Percentiles rank a stretch among this genome's conserved stretches.
These are phyloP conservation scores for Acanthochlamys bracteata DNA, from an alignment of 106 monocot genomes.

Conservation along the genomic window DNA sequence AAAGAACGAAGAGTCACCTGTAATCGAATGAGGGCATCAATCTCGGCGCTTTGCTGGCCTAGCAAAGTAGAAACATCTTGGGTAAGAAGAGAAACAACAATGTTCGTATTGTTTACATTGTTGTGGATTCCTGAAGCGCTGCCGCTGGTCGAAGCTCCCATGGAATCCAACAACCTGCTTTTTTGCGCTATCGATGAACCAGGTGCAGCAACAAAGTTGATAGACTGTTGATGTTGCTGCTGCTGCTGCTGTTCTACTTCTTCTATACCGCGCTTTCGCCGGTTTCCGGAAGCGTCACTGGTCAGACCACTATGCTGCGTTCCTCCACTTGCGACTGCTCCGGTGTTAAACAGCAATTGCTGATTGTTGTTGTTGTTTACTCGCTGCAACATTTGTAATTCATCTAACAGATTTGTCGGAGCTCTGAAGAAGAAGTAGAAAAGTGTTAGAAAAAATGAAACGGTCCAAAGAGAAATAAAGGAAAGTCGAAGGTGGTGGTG, in stretches of 20 bases:
- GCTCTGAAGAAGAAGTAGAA: background rate
- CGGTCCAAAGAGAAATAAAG: no score
- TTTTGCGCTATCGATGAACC: background rate
- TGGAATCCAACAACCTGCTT: slow-evolving; percentile 16
- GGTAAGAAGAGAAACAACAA: background rate
- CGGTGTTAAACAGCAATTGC: background rate
- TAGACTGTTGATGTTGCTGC: background rate
- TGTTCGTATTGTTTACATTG: no score
- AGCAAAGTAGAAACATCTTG: slow-evolving; percentile 25
- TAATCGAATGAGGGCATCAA: slow-evolving; percentile 35
- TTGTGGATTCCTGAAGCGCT: background rate
- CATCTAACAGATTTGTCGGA: background rate
- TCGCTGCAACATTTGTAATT: background rate
- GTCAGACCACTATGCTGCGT: slow-evolving; percentile 26
- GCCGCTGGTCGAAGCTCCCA: slow-evolving; percentile 24
- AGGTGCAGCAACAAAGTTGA: background rate
- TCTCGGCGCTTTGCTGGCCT: slow-evolving; percentile 28
- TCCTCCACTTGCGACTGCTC: slow-evolving; percentile 8
- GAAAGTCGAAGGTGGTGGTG: no score
- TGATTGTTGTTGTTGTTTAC: background rate
- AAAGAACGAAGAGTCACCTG: slow-evolving; percentile 1
- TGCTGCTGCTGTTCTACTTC: background rate
- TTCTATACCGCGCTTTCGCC: slow-evolving; percentile 14
- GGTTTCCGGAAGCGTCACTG: slow-evolving; percentile 3
- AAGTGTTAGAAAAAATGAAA: no score